Percentiles rank a stretch among this genome's conserved stretches.
Conservation (phyloP, 192 early-diverging fungal species). For the Geranomyces michiganensis region DNA sequence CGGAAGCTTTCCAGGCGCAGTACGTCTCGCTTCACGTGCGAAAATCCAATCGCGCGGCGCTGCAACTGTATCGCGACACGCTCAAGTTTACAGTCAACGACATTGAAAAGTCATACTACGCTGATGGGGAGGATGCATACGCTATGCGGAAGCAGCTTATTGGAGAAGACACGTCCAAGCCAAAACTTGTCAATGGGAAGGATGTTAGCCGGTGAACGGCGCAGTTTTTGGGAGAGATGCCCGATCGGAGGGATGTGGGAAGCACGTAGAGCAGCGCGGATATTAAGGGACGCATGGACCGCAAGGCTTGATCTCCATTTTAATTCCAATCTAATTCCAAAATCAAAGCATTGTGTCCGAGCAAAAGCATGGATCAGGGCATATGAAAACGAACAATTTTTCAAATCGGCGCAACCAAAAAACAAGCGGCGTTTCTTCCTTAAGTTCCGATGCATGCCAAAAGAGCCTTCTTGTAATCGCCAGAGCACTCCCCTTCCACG, state of each 20-base stretch:
- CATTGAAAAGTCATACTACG: conserved; percentile 96
- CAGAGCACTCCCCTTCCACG: conserved; percentile 44
- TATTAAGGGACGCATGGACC: too few species aligned
- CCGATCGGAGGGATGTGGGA: too few species aligned
- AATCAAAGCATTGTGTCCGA: too few species aligned
- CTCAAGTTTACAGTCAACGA: conserved; percentile 88
- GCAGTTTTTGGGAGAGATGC: too few species aligned
- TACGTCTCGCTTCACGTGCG: conserved; percentile 94
- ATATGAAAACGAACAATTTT: too few species aligned
- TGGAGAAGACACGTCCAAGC: conserved; percentile 2
- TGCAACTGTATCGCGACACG: conserved; percentile 89
- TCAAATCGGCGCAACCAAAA: too few species aligned
- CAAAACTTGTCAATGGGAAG: conserved; percentile 19
- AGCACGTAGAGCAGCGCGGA: too few species aligned
- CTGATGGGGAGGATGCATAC: conserved; percentile 82
- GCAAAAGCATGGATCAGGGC: too few species aligned
- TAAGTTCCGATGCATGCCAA: conserved; percentile 19
- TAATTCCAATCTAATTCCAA: too few species aligned
- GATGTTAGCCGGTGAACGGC: conserved; percentile 8
- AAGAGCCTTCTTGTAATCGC: conserved; percentile 37
- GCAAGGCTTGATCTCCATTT: too few species aligned
- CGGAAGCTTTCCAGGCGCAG: conserved; percentile 81
- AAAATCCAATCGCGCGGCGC: conserved; percentile 91
- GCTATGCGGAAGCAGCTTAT: conserved; percentile 35
- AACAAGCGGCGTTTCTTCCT: too few species aligned